Percentiles rank a stretch among this genome's conserved stretches.
These are phyloP conservation scores for Candida frijolesensis DNA, from an alignment of 1,139 yeast species.

Conservation along the genomic window DNA sequence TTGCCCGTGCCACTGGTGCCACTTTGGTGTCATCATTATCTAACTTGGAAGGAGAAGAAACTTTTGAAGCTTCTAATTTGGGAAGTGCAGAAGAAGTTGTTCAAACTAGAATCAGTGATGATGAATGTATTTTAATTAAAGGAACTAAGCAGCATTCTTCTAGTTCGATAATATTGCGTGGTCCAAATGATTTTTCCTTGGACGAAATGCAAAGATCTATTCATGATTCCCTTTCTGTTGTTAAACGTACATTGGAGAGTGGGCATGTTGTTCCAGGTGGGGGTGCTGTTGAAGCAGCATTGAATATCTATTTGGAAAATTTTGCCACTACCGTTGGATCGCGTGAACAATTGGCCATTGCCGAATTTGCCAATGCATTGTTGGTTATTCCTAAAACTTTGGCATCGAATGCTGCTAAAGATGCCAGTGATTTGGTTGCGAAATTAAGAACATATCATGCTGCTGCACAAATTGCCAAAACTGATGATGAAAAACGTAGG, in stretches of 20 bases:
- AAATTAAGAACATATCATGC: conserved; percentile 96
- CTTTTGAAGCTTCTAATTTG: conserved; percentile 82
- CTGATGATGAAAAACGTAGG: conserved; percentile 79
- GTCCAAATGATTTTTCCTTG: conserved; percentile 92
- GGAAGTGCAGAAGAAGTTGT: conserved; percentile 93
- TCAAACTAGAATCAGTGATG: conserved; percentile 92
- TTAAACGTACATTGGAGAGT: conserved; percentile 93
- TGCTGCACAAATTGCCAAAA: conserved; percentile 85
- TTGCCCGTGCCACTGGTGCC: conserved; percentile 98
- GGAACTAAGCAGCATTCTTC: conserved; percentile 95
- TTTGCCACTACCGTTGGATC: conserved; percentile 98
- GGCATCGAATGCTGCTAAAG: conserved; percentile 97
- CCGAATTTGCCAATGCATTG: conserved; percentile 92
- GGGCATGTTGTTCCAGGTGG: conserved; percentile 98
- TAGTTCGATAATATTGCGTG: conserved; percentile 89
- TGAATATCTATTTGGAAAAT: conserved; percentile 91
- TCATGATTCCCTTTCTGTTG: conserved; percentile 93
- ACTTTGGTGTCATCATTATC: conserved; percentile 85
- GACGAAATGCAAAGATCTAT: conserved; percentile 99
- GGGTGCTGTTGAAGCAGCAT: conserved; percentile 97
- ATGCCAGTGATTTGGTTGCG: conserved; percentile 91
- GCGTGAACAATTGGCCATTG: conserved; percentile 96
- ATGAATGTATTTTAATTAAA: conserved; percentile 92
- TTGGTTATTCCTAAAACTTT: conserved; percentile 94
- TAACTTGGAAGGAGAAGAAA: conserved; percentile 96